A percentile compares a stretch with the other conserved stretches of the same genome.
phyloP scores from a whole-genome alignment of 108 stramenopile genomes.

The Nannochloropsis gaditana region DNA sequence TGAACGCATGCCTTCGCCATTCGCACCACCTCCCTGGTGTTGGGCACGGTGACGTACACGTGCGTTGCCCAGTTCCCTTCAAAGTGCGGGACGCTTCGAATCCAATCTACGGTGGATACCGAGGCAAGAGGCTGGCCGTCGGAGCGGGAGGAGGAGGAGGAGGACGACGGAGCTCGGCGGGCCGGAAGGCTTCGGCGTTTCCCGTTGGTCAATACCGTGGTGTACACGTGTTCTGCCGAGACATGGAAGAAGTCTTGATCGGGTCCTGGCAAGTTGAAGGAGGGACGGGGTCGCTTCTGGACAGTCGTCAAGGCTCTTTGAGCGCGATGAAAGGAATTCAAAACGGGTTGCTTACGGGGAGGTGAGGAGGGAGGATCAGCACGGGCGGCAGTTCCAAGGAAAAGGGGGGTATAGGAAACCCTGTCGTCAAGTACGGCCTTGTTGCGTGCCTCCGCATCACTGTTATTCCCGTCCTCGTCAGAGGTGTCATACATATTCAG shows the following conservation, averaged over 20 bases:
- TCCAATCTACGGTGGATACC: neutral
- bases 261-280: neutral
- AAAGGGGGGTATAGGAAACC: too few species aligned
- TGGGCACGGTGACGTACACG: neutral
- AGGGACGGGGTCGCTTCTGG: neutral
- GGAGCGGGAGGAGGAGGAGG: neutral
- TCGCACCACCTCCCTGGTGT: slow-evolving; percentile 8
- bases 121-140: neutral
- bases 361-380: too few species aligned
- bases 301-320: too few species aligned
- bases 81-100: slow-evolving; percentile 8
- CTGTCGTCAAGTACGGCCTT: too few species aligned
- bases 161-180: neutral
- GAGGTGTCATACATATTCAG: neutral
- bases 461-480: neutral
- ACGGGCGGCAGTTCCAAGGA: too few species aligned
- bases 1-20: neutral
- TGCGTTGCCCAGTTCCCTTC: slow-evolving; percentile 19
- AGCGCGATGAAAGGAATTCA: too few species aligned
- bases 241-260: neutral
- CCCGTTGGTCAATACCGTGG: slow-evolving; percentile 4
- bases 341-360: too few species aligned
- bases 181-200: neutral
- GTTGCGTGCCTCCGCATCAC: neutral
- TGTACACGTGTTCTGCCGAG: neutral